Base-by-base conservation (phyloP, 2,329 filamentous ascomycete species). In the Epichloe gansuensis region DNA sequence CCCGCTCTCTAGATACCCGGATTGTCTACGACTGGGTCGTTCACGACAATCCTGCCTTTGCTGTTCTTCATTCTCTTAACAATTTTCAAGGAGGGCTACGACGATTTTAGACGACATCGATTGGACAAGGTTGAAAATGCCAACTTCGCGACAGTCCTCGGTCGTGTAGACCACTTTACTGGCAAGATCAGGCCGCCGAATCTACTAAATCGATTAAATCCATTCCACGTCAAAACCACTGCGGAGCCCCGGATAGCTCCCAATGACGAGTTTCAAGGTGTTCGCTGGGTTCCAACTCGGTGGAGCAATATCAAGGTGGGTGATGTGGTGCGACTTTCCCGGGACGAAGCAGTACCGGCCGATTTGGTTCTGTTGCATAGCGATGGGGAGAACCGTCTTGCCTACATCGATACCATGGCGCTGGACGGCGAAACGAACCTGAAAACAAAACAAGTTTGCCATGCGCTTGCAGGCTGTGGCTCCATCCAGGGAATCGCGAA, bases 401-500 rank as follows among this genome's bases (percentile, higher is more conserved):
- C 91, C 0, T 95, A 87, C 59, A 80, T 91, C 50, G 87, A 91
- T 60, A 91, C 87, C 1, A 90, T 91, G 86, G 87, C 86, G 2
- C 70, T 91, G 8, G 87, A 91, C 58, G 87, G 87, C 46, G 87
- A 91, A 68, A 91, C 86, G 1, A 91, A 88, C 57, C 73, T 91
- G 25, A 91, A 91, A 68, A 85, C 77, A 65, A 90, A 87, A 67
- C 82, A 86, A 62, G 74, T 80, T 0, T 75, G 85, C 3, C 76
- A 80, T 5, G 76, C 80, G 1, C 72, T 85, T 3, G 77, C 81
- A 54, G 66, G 64, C 4, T 88, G 85, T 60, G 64, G 70, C 44
- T 75, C 72, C 0, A 74, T 83, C 12, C 69, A 67, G 25, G 69
- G 77, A 1, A 73, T 90, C 35, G 69, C 75, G 5, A 65, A 67